A percentile compares a stretch with the other conserved stretches of the same genome.
These are phyloP conservation scores for Nakataea oryzae DNA, from an alignment of 2,329 filamentous ascomycete species.

Conservation along the genomic window DNA sequence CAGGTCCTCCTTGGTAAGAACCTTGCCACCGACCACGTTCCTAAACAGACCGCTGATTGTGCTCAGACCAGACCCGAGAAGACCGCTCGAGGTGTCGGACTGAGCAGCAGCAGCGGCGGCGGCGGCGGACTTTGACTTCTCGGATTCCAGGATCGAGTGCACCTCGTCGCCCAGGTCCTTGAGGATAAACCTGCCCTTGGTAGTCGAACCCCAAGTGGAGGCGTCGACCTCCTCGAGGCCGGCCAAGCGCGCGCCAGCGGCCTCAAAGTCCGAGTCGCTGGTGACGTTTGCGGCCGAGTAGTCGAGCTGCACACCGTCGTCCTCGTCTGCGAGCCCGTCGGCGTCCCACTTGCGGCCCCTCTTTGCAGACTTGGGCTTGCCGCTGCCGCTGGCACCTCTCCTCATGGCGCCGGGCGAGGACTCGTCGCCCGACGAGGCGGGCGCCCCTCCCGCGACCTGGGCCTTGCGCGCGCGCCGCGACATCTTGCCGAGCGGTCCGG, in stretches of 20 bases:
- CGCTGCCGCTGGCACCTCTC: conserved; percentile 33
- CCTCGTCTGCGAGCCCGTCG: conserved; percentile 78
- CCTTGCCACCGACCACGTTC: conserved; percentile 92
- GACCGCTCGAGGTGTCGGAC: conserved; percentile 41
- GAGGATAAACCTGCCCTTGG: conserved; percentile 87
- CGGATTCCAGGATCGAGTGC: conserved; percentile 73
- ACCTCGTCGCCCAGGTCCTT: conserved; percentile 93
- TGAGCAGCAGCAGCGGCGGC: conserved; percentile 30
- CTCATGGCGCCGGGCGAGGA: conserved; percentile 22
- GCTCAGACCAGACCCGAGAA: conserved; percentile 71
- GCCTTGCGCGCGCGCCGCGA: conserved; percentile 69
- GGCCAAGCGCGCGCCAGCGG: conserved; percentile 38
- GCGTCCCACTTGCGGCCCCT: conserved; percentile 89
- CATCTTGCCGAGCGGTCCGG: conserved; percentile 57
- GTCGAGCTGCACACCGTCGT: conserved; percentile 70
- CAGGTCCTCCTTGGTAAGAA: conserved; percentile 77
- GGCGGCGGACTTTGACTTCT: conserved; percentile 50
- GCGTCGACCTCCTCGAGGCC: conserved; percentile 66
- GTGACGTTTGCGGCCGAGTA: conserved; percentile 62
- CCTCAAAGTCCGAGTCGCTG: conserved; percentile 42
- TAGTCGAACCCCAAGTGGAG: conserved; percentile 75
- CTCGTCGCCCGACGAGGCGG: conserved; percentile 79
- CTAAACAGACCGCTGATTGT: conserved; percentile 83
- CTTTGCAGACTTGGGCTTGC: conserved; percentile 53
- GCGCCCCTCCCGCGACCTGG: conserved; percentile 35